phyloP scores from a whole-genome alignment of 2,329 filamentous ascomycete species.

The Ophiosphaerella korrae region DNA sequence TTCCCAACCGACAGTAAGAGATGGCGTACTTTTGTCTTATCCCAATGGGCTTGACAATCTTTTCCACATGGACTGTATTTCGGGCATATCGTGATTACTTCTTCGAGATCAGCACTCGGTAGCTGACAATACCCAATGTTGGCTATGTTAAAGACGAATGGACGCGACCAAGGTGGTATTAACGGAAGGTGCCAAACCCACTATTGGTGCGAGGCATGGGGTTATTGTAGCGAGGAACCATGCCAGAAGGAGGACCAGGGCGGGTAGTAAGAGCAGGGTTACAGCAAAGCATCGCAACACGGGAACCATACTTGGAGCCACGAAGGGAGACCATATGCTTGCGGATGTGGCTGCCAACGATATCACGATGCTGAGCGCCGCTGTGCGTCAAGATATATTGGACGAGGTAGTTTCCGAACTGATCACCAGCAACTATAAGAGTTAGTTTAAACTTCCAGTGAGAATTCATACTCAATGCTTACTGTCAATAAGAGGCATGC shows the following conservation, averaged over 20 bases:
- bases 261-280: constrained; percentile 90
- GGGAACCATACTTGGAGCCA: constrained; percentile 97
- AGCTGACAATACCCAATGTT: constrained; percentile 38
- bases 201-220: constrained; percentile 26
- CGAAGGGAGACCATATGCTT: constrained; percentile 99
- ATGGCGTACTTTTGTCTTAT: constrained; percentile 34
- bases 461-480: constrained; percentile 35
- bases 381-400: constrained; percentile 96
- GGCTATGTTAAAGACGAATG: constrained; percentile 28
- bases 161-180: constrained; percentile 6
- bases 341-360: constrained; percentile 89
- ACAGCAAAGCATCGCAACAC: constrained; percentile 98
- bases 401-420: constrained; percentile 98
- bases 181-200: constrained; percentile 39
- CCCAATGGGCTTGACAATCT: constrained; percentile 38
- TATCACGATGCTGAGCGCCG: constrained; percentile 83
- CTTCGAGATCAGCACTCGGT: constrained; percentile 36
- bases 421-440: constrained; percentile 81
- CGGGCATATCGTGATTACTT: constrained; percentile 40
- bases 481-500: constrained; percentile 95
- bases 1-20: constrained; percentile 29
- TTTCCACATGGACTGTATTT: constrained; percentile 39
- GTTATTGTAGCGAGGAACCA: constrained; percentile 46
- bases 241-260: constrained; percentile 79
- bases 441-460: constrained; percentile 15